These are phyloP conservation scores for Russula sp. DNA, from an alignment of 768 basidiomycete genomes.

Conservation along the genomic window DNA sequence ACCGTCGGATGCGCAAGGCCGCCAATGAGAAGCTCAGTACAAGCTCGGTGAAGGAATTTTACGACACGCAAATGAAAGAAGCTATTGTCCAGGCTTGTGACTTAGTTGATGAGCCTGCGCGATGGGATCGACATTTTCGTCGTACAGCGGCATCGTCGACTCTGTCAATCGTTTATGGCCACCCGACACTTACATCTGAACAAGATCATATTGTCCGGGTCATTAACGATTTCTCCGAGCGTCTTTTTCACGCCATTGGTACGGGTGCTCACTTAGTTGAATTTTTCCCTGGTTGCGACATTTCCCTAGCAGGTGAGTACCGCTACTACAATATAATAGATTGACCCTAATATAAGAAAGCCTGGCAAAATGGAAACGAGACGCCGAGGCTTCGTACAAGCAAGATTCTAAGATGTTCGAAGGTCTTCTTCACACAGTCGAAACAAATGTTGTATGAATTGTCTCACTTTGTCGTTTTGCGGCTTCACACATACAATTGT, in stretches of 20 bases:
- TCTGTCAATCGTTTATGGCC: neutral
- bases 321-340: neutral
- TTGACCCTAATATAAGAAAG: neutral
- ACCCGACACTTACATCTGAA: neutral
- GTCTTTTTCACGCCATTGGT: neutral
- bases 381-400: neutral
- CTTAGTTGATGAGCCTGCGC: neutral
- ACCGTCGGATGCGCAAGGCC: neutral
- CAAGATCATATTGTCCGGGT: neutral
- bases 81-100: neutral
- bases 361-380: neutral
- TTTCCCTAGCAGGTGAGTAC: neutral
- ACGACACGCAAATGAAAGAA: neutral
- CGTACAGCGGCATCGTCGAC: neutral
- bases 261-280: neutral
- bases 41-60: neutral
- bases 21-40: neutral
- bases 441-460: neutral
- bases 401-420: neutral
- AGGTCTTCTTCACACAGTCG: neutral
- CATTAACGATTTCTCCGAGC: neutral
- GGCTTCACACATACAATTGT: neutral
- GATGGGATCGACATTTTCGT: neutral
- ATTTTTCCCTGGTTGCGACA: neutral
- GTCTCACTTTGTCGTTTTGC: neutral